Evolutionary conservation across 345 rosid genomes (phyloP), one percentile per base, ranked within the genome.

Genomic region (Sisymbrium irio): DNA sequence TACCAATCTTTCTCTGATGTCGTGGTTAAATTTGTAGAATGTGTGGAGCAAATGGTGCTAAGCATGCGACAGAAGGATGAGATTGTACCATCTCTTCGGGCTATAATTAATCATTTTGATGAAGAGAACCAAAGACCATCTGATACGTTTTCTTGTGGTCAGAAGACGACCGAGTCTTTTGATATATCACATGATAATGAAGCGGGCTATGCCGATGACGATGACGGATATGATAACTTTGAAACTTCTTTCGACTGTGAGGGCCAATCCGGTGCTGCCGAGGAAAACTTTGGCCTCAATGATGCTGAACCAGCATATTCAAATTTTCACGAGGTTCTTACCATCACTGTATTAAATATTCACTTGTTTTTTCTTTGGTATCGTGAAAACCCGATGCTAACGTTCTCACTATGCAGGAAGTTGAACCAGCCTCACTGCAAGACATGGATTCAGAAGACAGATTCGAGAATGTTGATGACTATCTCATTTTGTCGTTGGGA

Each of bases 21-120:
- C 18, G 64, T 61, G 18, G 39, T 73, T 76, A n/a, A 63, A 40
- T 78, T 74, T 78, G 30, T 76, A 92, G 97, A 95, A 71, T 81
- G 62, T 57, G 65, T 86, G 82, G 93, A 92, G 80, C 83, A 82
- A 69, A 87, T 92, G 97, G 81, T 85, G 51, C 57, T 55, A 69
- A 84, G 82, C 62, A 81, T 95, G 87, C 86, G 35, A 83, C 77
- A 14, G 54, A 87, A 81, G 75, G 77, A 83, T 79, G 99, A 89
- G 61, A 91, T 91, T 78, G 85, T 93, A 56, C 98, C 98, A 51
- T 83, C 96, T 53, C 86, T 89, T 44, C 62, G 71, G 71, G 42
- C 51, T 36, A 86, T 94, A 61, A 84, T 91, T 59, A 78, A 77
- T 68, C 86, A 82, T 56, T 91, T 89, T 74, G 92, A 89, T 75